These are phyloP conservation scores for Lasiosphaeria hispida DNA, from an alignment of 495 filamentous ascomycete species.

Conservation along the genomic window DNA sequence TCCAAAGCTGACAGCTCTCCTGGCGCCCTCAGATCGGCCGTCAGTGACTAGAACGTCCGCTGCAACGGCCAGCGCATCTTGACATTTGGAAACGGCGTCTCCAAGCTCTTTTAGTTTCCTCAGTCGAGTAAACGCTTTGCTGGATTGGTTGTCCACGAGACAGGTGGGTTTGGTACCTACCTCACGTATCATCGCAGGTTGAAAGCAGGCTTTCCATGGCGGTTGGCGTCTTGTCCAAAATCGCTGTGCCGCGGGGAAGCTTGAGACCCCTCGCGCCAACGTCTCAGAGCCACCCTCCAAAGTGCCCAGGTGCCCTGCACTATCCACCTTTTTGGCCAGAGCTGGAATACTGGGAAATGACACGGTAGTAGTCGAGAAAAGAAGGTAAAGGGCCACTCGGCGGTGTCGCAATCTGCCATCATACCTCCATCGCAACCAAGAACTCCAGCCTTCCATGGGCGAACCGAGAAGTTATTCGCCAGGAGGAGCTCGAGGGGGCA, in stretches of 20 bases:
- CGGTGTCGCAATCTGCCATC: too few relatives aligned
- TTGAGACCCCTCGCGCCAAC: neutral
- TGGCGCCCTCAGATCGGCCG: too few relatives aligned
- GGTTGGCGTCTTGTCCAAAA: constrained; percentile 3
- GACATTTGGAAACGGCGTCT: too few relatives aligned
- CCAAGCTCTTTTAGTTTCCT: too few relatives aligned
- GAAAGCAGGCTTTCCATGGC: constrained; percentile 10
- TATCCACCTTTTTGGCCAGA: too few relatives aligned
- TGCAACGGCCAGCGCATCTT: too few relatives aligned
- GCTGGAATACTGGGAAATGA: too few relatives aligned
- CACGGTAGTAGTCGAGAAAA: too few relatives aligned
- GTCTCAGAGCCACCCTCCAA: neutral
- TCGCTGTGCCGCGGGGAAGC: constrained; percentile 4
- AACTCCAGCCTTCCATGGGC: neutral
- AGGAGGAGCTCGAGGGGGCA: constrained; percentile 1
- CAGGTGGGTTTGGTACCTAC: neutral
- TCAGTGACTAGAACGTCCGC: too few relatives aligned
- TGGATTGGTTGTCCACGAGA: constrained; percentile 7
- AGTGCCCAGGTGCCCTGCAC: neutral
- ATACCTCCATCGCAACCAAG: too few relatives aligned
- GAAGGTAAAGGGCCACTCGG: too few relatives aligned
- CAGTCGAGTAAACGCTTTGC: neutral
- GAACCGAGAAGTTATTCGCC: neutral
- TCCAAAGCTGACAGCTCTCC: too few relatives aligned
- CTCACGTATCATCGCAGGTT: constrained; percentile 1